Conservation (phyloP, 345 rosid species). For the Sonneratia caseolaris region DNA sequence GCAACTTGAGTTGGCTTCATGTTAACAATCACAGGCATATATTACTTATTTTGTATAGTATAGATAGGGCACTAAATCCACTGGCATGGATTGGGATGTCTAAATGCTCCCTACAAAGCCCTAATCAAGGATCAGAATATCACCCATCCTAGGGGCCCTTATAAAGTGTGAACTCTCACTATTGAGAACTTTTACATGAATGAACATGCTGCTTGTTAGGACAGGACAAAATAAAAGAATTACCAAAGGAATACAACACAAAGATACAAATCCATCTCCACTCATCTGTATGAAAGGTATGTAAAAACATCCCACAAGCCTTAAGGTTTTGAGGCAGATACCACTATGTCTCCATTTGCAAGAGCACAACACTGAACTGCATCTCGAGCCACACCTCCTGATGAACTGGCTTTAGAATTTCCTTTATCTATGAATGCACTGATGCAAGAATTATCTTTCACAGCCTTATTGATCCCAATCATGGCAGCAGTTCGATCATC, state of each 20-base stretch:
- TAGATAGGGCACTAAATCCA: not conserved
- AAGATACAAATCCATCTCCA: not conserved
- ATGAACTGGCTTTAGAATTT: constrained; percentile 56
- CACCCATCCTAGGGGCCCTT: not conserved
- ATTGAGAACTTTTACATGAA: not conserved
- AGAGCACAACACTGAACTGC: constrained; percentile 63
- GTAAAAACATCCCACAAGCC: not conserved
- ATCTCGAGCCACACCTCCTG: constrained; percentile 87
- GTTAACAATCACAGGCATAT: not conserved
- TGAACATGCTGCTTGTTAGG: not conserved
- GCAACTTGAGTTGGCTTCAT: not conserved
- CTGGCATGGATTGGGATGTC: not conserved
- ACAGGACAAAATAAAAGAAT: not conserved
- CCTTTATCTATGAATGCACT: constrained; percentile 78
- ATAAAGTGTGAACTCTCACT: not conserved
- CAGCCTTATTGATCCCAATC: constrained; percentile 16
- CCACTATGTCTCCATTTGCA: constrained; percentile 94
- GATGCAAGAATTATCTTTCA: constrained; percentile 22
- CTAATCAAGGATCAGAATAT: not conserved
- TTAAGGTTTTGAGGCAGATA: constrained; percentile 32
- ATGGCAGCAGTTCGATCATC: constrained; percentile 16
- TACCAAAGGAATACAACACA: not conserved
- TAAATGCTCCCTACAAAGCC: not conserved
- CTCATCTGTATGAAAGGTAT: not conserved
- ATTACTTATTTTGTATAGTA: not conserved